Evolutionary conservation across 345 rosid species (phyloP), one percentile per base, ranked within the genome.

Genomic region (Syzygium oleosum): DNA sequence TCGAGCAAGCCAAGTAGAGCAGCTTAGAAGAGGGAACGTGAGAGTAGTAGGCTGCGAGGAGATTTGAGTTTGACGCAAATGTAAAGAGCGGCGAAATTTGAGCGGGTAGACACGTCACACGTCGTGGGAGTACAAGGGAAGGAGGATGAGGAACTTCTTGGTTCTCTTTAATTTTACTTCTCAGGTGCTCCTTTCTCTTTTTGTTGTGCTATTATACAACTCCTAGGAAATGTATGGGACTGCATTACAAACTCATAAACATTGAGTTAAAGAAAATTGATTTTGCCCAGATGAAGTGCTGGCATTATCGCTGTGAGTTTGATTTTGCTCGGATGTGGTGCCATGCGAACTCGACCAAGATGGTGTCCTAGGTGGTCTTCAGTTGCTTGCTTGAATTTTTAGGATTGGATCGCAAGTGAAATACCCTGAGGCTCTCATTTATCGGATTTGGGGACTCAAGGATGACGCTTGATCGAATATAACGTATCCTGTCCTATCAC

Each of bases 51-150:
- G 88, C 93, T 89, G 90, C 87, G 29, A 58, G 87, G 54, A 61
- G 88, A 88, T 89, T 91, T 87, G 94, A 93, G 94, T 92, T 90
- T 23, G 88, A 91, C 88, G 88, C 93, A 93, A 92, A 89, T 95
- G 95, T 93, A 95, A 92, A 94, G 88, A 91, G 92, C 95, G 94
- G 93, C 93, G 25, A 88, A 84, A 87, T 73, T 73, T 73, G 49
- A 59, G 84, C 12, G 88, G 54, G 88, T 77, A 84, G 87, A 90
- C 88, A 89, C 89, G 87, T 52, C 63, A 88, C 88, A 88, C 91
- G 46, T 52, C 80, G 22, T 73, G 16, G 51, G 38, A 79, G 77
- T 85, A 89, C 58, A 86, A 85, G 77, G 63, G 90, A 59, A 88
- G 80, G 85, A 61, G 90, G 85, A 85, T 87, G 87, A 65, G 83